phyloP scores from a whole-genome alignment of 148 eudicot species.

The Fagopyrum homotropicum region DNA sequence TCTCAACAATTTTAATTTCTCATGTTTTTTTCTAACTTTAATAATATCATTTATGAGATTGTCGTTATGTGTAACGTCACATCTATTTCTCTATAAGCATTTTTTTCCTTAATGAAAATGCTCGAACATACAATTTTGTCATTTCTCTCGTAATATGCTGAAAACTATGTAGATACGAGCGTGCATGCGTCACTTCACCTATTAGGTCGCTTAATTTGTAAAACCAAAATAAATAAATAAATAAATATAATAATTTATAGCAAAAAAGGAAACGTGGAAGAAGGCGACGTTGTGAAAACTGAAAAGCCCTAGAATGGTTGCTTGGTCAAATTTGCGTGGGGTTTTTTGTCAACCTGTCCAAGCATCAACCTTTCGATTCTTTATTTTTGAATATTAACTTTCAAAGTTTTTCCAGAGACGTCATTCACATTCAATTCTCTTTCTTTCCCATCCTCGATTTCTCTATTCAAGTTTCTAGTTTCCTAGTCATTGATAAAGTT shows the following conservation, averaged over 20 bases:
- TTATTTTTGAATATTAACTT: background rate
- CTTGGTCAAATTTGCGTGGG: background rate
- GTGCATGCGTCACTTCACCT: no score
- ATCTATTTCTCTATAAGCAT: no score
- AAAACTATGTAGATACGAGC: no score
- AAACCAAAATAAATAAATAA: background rate
- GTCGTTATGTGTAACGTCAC: no score
- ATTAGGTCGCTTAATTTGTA: background rate
- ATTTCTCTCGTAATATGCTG: no score
- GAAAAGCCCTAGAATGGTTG: background rate
- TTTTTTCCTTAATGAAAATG: no score
- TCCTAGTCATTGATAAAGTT: background rate
- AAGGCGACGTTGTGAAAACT: slow-evolving; percentile 4
- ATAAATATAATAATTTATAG: background rate
- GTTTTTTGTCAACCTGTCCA: background rate
- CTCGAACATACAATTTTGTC: no score
- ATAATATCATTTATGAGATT: no score
- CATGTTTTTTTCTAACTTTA: no score
- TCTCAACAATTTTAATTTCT: no score
- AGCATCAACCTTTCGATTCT: background rate
- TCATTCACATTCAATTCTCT: slow-evolving; percentile 4
- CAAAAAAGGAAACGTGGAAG: background rate
- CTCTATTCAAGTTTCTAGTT: background rate
- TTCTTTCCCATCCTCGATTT: background rate
- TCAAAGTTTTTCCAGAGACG: background rate